phyloP scores from a whole-genome alignment of 306 rosid genomes.

The Corylus avellana region DNA sequence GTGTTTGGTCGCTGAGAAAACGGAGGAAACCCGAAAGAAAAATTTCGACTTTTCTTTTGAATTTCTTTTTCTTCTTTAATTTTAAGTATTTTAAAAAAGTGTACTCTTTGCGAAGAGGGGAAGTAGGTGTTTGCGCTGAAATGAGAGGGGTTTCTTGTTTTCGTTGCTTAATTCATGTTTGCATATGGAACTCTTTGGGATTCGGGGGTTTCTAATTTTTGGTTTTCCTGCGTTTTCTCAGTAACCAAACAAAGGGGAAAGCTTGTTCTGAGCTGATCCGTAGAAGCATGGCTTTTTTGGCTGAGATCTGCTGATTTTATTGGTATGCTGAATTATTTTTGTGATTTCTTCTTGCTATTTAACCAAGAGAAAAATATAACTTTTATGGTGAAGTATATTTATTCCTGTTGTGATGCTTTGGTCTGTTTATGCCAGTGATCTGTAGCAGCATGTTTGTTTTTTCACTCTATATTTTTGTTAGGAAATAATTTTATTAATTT shows the following conservation, averaged over 20 bases:
- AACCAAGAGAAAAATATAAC: not conserved
- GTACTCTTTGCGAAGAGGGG: not conserved
- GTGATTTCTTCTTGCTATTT: not conserved
- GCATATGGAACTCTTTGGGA: not conserved
- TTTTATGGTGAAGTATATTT: not conserved
- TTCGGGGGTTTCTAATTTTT: not conserved
- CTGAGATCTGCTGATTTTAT: slow-evolving; percentile 16
- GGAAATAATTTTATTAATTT: not conserved
- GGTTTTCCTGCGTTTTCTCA: not conserved
- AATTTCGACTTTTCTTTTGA: no score
- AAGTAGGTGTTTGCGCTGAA: not conserved
- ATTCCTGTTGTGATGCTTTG: not conserved
- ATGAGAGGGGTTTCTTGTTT: not conserved
- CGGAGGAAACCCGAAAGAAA: not conserved
- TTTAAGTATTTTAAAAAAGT: not conserved
- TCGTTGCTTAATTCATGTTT: not conserved
- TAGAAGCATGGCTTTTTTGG: not conserved
- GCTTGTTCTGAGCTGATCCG: not conserved
- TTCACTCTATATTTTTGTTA: not conserved
- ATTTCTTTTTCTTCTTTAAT: not conserved
- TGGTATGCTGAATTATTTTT: not conserved
- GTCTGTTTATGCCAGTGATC: not conserved
- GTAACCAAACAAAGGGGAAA: not conserved
- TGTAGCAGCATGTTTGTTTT: not conserved
- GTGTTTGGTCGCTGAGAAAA: slow-evolving; percentile 21